Base-by-base conservation (phyloP, 2,329 filamentous ascomycete species). In the Botrytis deweyae region DNA sequence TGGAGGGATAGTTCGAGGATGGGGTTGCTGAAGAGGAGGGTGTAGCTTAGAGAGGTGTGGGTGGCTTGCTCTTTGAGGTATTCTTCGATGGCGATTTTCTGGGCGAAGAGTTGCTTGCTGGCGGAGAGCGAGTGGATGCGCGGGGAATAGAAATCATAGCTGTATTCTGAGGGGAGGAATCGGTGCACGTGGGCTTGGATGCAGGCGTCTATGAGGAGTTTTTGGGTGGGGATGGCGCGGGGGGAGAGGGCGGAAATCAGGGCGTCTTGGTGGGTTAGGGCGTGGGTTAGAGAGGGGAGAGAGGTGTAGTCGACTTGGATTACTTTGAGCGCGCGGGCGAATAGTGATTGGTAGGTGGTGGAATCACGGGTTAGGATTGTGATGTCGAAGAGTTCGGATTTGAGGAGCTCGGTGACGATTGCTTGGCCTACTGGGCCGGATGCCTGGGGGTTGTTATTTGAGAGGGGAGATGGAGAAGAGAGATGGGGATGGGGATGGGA, bases 121-220 rank as follows among this genome's bases (percentile, higher is more conserved):
- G n/a, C 8, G 1, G 33, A 29, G 65, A 18, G 22, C 68, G 20
- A 5, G n/a, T 16, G 9, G 7, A 58, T 44, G 10, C 7, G n/a
- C 4, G 58, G 36, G 8, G 46, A 59, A 4, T 22, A n/a, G 8
- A 62, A 81, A 81, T 82, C 79, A 36, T 81, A 78, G 33, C 81
- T 81, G 64, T 86, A 91, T 74, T 91, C 88, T 16, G 86, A 86
- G 3, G 88, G 88, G 52, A 91, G 83, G 81, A 90, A 89, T 25
- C 87, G 84, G 78, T 87, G 84, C 18, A 91, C 87, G n/a, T 87
- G 86, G 1, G 88, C 88, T 33, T 84, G 84, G 59, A 87, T 83
- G 22, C 88, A 85, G 1, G 88, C 89, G 68, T 90, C 85, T 63
- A 90, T 85, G 71, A 90, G 59, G 7, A 55, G 42, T 29, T 68